phyloP scores from a whole-genome alignment of 2,329 filamentous ascomycete species.

The Diaporthe eres region DNA sequence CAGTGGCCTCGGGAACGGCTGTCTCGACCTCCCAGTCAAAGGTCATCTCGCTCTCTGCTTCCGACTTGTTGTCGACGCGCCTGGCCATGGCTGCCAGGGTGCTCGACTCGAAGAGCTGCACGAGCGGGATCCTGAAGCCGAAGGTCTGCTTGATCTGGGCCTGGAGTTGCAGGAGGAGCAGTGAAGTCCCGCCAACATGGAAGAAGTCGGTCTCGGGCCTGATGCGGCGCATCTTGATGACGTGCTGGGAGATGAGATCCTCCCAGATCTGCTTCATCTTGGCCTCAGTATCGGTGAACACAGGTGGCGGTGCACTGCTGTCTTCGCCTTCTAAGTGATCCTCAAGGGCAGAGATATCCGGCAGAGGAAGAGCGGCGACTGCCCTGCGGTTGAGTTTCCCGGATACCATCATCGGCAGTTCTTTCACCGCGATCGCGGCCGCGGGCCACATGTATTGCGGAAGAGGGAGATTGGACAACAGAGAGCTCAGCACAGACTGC shows the following conservation, averaged over 20 bases:
- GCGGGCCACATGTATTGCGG: slow-evolving; percentile 44
- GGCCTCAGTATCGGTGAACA: neutral
- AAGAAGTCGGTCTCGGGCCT: slow-evolving; percentile 55
- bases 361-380: slow-evolving; percentile 43
- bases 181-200: slow-evolving; percentile 56
- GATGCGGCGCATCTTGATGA: slow-evolving; percentile 15
- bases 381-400: slow-evolving; percentile 48
- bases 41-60: no score
- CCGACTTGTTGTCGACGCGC: slow-evolving; percentile 43
- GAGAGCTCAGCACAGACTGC: neutral
- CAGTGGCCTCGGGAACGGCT: slow-evolving; percentile 33
- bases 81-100: slow-evolving; percentile 56
- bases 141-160: slow-evolving; percentile 51
- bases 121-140: slow-evolving; percentile 48
- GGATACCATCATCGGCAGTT: slow-evolving; percentile 1
- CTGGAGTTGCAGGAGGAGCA: slow-evolving; percentile 56
- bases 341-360: neutral
- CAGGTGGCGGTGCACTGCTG: neutral
- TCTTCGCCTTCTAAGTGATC: neutral
- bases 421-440: slow-evolving; percentile 40
- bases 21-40: slow-evolving; percentile 45
- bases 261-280: slow-evolving; percentile 39
- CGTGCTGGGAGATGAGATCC: slow-evolving; percentile 42
- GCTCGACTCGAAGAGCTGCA: slow-evolving; percentile 54
- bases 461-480: neutral